A percentile compares a stretch with the other conserved stretches of the same genome.
Conservation (phyloP, 805 yeast species). For the Vanderwaltozyma polyspora region DNA sequence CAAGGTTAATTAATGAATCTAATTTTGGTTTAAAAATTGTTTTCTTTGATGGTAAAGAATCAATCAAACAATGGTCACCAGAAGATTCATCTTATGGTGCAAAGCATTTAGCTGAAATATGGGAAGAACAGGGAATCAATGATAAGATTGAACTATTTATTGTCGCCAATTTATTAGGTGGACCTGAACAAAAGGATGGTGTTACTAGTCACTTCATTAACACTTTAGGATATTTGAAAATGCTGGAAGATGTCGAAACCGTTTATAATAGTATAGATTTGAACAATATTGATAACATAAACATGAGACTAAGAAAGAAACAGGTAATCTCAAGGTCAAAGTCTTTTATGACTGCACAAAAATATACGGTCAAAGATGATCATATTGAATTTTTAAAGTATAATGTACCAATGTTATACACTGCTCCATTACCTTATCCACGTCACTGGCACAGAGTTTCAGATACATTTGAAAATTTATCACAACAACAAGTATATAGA, state of each 20-base stretch:
- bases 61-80: constrained; percentile 40
- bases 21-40: constrained; percentile 35
- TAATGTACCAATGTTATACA: constrained; percentile 40
- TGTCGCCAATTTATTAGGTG: constrained; percentile 41
- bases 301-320: not conserved
- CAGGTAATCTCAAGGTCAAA: not conserved
- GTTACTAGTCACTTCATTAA: constrained; percentile 34
- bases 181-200: constrained; percentile 14
- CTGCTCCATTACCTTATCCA: constrained; percentile 46
- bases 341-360: not conserved
- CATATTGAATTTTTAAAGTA: constrained; percentile 39
- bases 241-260: constrained; percentile 29
- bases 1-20: constrained; percentile 1
- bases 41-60: constrained; percentile 56
- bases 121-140: constrained; percentile 23
- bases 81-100: constrained; percentile 49
- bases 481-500: constrained; percentile 30
- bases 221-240: constrained; percentile 30
- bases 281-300: not conserved
- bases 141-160: constrained; percentile 35
- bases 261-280: constrained; percentile 1
- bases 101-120: constrained; percentile 33
- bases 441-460: constrained; percentile 39
- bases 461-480: constrained; percentile 36
- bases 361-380: constrained; percentile 32